phyloP scores from a whole-genome alignment of 768 basidiomycete genomes.

The Vishniacozyma victoriae region DNA sequence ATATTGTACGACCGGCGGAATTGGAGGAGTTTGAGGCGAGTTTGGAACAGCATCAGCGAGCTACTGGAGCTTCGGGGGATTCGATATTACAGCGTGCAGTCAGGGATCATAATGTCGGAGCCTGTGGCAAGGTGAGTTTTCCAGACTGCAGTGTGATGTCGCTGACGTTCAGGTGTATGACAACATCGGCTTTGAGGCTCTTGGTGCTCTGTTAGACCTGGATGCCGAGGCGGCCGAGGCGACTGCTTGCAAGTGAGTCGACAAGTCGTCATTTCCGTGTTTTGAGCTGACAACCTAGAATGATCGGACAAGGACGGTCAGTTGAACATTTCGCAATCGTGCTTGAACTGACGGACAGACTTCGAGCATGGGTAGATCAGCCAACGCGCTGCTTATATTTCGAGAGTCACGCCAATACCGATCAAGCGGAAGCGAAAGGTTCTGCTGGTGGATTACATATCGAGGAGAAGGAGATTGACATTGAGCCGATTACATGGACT shows the following conservation, averaged over 20 bases:
- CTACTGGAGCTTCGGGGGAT: conserved; percentile 79
- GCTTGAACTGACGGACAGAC: conserved; percentile 19
- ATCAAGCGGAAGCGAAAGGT: conserved; percentile 78
- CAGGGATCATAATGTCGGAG: conserved; percentile 96
- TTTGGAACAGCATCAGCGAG: conserved; percentile 87
- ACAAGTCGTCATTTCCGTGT: background rate
- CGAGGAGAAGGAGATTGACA: conserved; percentile 73
- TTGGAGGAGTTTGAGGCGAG: conserved; percentile 81
- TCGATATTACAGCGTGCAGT: conserved; percentile 96
- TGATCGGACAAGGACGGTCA: conserved; percentile 91
- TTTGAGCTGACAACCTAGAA: conserved; percentile 51
- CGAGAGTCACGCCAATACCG: conserved; percentile 60
- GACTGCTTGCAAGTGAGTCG: conserved; percentile 64
- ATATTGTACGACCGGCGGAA: conserved; percentile 84
- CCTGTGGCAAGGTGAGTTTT: conserved; percentile 68
- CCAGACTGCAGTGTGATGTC: background rate
- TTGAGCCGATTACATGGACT: conserved; percentile 71
- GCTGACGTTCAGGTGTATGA: conserved; percentile 60
- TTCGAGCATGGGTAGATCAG: conserved; percentile 91
- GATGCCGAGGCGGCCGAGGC: conserved; percentile 90
- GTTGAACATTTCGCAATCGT: background rate
- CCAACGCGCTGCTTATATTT: conserved; percentile 93
- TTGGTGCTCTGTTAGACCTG: conserved; percentile 81
- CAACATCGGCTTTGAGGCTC: conserved; percentile 91
- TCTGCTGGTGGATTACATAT: conserved; percentile 91